A percentile compares a stretch with the other conserved stretches of the same genome.
These are phyloP conservation scores for Euphorbia celastroides DNA, from an alignment of 441 rosid genomes.

Conservation along the genomic window DNA sequence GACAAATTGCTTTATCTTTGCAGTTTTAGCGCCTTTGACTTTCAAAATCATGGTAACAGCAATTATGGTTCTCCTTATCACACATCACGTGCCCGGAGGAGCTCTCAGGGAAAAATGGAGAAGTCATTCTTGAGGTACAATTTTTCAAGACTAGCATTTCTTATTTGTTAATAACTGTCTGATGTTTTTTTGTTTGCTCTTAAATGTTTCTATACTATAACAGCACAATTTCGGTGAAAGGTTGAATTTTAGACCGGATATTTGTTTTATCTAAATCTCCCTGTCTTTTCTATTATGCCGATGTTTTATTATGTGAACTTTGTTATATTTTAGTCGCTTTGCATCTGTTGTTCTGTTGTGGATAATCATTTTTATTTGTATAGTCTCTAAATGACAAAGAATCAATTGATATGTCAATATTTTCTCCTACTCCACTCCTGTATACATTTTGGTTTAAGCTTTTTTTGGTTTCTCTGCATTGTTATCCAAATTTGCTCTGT, in stretches of 20 bases:
- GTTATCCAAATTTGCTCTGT: background rate
- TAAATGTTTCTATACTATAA: background rate
- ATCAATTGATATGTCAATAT: background rate
- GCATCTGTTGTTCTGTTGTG: background rate
- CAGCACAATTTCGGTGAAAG: background rate
- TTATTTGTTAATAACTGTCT: background rate
- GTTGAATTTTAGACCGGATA: background rate
- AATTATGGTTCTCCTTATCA: conserved; percentile 77
- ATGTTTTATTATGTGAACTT: background rate
- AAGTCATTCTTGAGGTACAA: conserved; percentile 90
- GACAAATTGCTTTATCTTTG: conserved; percentile 15
- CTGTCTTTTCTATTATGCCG: background rate
- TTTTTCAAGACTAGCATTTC: background rate
- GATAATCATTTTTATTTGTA: background rate
- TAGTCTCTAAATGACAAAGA: background rate
- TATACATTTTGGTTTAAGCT: background rate
- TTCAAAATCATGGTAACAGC: conserved; percentile 81
- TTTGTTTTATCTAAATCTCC: background rate
- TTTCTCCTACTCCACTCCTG: background rate
- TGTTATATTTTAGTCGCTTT: background rate
- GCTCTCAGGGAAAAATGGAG: conserved; percentile 98
- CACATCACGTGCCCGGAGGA: conserved; percentile 47
- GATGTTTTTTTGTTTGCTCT: background rate
- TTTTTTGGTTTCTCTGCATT: background rate
- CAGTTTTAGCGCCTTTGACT: conserved; percentile 87